A percentile compares a stretch with the other conserved stretches of the same genome.
phyloP scores from a whole-genome alignment of 768 basidiomycete genomes.

The Suillus placidus region DNA sequence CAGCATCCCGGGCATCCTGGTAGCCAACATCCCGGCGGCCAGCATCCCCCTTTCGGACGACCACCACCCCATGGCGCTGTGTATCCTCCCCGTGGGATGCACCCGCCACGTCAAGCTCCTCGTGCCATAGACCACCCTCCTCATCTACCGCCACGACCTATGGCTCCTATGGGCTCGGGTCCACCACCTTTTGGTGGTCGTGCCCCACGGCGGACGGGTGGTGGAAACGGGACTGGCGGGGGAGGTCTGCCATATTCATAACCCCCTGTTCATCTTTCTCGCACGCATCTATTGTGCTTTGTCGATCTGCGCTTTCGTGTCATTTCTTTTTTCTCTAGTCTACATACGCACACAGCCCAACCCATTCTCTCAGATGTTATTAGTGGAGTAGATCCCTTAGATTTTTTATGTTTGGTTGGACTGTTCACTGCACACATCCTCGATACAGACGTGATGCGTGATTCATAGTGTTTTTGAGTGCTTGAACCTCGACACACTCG shows the following conservation, averaged over 20 bases:
- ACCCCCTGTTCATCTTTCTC: background rate
- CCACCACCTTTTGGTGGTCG: constrained; percentile 13
- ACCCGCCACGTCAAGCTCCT: constrained; percentile 2
- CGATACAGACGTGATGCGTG: background rate
- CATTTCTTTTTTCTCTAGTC: background rate
- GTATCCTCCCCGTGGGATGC: background rate
- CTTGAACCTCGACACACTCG: background rate
- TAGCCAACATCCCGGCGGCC: constrained; percentile 15
- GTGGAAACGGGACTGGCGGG: constrained; percentile 15
- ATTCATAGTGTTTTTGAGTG: background rate
- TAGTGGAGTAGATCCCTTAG: background rate
- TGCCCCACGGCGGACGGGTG: constrained; percentile 20
- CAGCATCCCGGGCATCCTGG: constrained; percentile 4
- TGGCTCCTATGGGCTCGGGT: constrained; percentile 20
- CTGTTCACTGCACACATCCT: background rate
- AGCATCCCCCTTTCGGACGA: constrained; percentile 8
- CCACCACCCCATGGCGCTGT: constrained; percentile 4
- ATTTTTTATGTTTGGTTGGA: background rate
- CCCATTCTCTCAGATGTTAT: background rate
- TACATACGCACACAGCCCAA: background rate
- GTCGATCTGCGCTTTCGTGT: constrained; percentile 2
- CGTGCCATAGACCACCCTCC: constrained; percentile 8
- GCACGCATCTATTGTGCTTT: constrained; percentile 7
- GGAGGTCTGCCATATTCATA: constrained; percentile 35
- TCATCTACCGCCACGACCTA: constrained; percentile 26